Percentiles rank a stretch among this genome's conserved stretches.
These are phyloP conservation scores for Geotrichum ghanense DNA, from an alignment of 805 yeast species.

Conservation along the genomic window DNA sequence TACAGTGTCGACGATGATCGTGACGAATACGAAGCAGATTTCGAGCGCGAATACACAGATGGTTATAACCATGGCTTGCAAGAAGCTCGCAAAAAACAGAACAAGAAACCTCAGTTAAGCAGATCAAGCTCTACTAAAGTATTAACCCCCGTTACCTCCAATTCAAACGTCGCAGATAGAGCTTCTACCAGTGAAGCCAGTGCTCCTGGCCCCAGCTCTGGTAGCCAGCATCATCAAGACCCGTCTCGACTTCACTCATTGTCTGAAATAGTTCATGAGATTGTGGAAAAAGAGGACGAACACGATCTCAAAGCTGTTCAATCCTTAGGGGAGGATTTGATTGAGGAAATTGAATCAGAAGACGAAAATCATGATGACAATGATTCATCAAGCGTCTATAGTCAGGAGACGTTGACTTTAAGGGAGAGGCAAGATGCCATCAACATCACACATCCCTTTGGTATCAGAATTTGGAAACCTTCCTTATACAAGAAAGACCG, in stretches of 20 bases:
- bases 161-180: background rate
- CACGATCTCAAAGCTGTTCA: constrained; percentile 4
- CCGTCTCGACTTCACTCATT: background rate
- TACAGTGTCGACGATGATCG: constrained; percentile 79
- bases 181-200: background rate
- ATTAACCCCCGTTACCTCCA: background rate
- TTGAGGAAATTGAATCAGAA: constrained; percentile 9
- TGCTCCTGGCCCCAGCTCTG: background rate
- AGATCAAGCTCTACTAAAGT: constrained; percentile 21
- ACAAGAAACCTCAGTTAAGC: constrained; percentile 70
- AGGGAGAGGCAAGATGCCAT: constrained; percentile 96
- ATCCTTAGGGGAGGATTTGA: background rate
- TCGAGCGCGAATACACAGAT: constrained; percentile 51
- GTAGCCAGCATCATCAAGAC: background rate
- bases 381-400: constrained; percentile 26
- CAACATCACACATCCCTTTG: constrained; percentile 94
- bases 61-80: constrained; percentile 65
- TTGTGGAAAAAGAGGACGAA: constrained; percentile 8
- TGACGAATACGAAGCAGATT: constrained; percentile 56
- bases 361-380: constrained; percentile 23
- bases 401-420: constrained; percentile 75
- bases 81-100: constrained; percentile 23
- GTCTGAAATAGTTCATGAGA: constrained; percentile 2
- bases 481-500: constrained; percentile 88
- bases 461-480: constrained; percentile 98